Conservation (phyloP, 441 rosid genomes). For the Gossypium gossypioides region DNA sequence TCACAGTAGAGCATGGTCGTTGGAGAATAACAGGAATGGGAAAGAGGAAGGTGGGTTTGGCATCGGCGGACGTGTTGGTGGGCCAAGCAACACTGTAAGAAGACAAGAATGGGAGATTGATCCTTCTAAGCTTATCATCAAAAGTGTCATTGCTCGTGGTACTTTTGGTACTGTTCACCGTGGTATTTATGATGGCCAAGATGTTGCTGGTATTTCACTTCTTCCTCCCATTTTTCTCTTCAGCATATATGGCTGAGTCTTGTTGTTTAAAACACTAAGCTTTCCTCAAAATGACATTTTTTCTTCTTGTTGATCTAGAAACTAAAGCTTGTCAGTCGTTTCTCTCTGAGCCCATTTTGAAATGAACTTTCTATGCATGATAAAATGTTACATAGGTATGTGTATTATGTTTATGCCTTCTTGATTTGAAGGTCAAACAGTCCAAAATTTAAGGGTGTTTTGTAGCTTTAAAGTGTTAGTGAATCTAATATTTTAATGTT, state of each 20-base stretch:
- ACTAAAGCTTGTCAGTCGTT: neutral
- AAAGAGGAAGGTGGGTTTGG: conserved; percentile 28
- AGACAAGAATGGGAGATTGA: conserved; percentile 92
- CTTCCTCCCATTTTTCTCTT: neutral
- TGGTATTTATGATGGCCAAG: conserved; percentile 76
- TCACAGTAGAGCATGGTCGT: conserved; percentile 41
- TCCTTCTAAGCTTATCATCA: conserved; percentile 67
- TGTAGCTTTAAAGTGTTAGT: neutral
- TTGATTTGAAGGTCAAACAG: neutral
- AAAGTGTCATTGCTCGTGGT: conserved; percentile 75
- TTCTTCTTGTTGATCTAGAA: neutral
- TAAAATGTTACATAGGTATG: neutral
- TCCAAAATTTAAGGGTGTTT: neutral
- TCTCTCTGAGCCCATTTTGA: neutral
- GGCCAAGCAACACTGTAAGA: conserved; percentile 17
- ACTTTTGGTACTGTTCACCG: conserved; percentile 95
- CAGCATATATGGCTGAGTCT: neutral
- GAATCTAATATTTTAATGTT: conserved; percentile 3
- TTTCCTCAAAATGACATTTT: conserved; percentile 7
- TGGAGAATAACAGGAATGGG: conserved; percentile 54
- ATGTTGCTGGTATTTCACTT: conserved; percentile 71
- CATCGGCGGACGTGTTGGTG: neutral
- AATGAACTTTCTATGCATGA: neutral
- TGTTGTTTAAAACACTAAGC: neutral
- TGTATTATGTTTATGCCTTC: neutral